Evolutionary conservation across 306 rosid species (phyloP).

Genomic region (Lathyrus tuberosus): DNA sequence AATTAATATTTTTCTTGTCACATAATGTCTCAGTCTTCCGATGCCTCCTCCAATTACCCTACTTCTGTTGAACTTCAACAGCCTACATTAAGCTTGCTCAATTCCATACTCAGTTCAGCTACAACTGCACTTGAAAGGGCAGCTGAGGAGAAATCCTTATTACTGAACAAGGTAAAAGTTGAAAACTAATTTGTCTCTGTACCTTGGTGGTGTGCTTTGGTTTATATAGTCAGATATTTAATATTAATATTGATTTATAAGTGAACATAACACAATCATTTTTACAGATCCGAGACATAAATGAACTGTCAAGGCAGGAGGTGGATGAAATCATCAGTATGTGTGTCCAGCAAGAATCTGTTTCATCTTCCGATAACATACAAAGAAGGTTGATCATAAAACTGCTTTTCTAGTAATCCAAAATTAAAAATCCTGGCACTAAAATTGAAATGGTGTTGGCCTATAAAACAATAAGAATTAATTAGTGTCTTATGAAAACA

Average conservation of each 20-base stretch:
- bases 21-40: slow-evolving; percentile 57
- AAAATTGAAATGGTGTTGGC: slow-evolving; percentile 5
- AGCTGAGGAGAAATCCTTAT: slow-evolving; percentile 75
- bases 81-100: slow-evolving; percentile 73
- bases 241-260: slow-evolving; percentile 11
- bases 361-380: slow-evolving; percentile 80
- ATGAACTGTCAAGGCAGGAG: slow-evolving; percentile 90
- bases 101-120: slow-evolving; percentile 66
- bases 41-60: slow-evolving; percentile 52
- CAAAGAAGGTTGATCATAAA: slow-evolving; percentile 64
- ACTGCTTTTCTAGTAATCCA: slow-evolving; percentile 19
- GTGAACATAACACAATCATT: slow-evolving; percentile 7
- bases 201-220: slow-evolving; percentile 1
- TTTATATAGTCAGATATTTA: neutral
- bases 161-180: slow-evolving; percentile 71
- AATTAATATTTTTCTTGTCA: slow-evolving; percentile 24
- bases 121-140: slow-evolving; percentile 84
- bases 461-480: slow-evolving; percentile 1
- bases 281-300: slow-evolving; percentile 82
- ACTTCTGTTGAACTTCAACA: slow-evolving; percentile 63
- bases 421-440: neutral
- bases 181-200: slow-evolving; percentile 8
- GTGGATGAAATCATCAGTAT: slow-evolving; percentile 80
- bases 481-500: neutral
- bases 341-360: slow-evolving; percentile 61